phyloP scores from a whole-genome alignment of 495 filamentous ascomycete species.

The Chaetomidium leptoderma region DNA sequence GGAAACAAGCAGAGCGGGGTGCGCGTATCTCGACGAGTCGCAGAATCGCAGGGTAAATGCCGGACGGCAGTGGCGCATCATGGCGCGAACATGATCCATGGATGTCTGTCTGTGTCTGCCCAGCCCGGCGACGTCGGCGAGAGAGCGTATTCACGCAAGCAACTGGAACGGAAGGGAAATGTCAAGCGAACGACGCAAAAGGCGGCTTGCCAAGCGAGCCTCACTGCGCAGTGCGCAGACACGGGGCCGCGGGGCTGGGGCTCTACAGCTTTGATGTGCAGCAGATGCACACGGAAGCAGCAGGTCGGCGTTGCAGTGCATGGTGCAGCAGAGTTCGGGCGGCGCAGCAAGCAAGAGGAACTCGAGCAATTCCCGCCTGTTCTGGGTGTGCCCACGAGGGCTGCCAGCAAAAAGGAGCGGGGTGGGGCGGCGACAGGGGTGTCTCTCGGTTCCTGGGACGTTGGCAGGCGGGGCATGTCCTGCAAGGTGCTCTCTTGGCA shows the following conservation, averaged over 20 bases:
- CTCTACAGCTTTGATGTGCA: constrained; percentile 7
- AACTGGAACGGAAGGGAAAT: background rate
- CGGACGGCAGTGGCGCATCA: background rate
- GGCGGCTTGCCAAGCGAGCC: too few relatives aligned
- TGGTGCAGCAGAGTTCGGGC: background rate
- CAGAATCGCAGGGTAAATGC: background rate
- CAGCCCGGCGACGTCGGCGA: background rate
- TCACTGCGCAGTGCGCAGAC: background rate
- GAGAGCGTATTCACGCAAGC: background rate
- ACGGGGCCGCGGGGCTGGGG: constrained; percentile 8
- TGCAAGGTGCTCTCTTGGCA: too few relatives aligned
- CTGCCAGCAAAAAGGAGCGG: constrained; percentile 13
- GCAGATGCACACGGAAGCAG: background rate
- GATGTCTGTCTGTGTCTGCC: too few relatives aligned
- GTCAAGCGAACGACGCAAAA: too few relatives aligned
- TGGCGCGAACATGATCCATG: too few relatives aligned
- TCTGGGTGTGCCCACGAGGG: constrained; percentile 1
- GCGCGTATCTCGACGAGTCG: constrained; percentile 15
- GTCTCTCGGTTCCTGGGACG: background rate
- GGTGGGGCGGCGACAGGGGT: constrained; percentile 11
- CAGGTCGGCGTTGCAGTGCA: constrained; percentile 5
- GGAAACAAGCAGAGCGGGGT: background rate
- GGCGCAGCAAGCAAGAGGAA: constrained; percentile 18
- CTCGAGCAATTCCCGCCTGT: constrained; percentile 14
- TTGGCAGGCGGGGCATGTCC: background rate